Conservation (phyloP, 1,139 yeast species). For the Protomyces lactucae-debilis region DNA sequence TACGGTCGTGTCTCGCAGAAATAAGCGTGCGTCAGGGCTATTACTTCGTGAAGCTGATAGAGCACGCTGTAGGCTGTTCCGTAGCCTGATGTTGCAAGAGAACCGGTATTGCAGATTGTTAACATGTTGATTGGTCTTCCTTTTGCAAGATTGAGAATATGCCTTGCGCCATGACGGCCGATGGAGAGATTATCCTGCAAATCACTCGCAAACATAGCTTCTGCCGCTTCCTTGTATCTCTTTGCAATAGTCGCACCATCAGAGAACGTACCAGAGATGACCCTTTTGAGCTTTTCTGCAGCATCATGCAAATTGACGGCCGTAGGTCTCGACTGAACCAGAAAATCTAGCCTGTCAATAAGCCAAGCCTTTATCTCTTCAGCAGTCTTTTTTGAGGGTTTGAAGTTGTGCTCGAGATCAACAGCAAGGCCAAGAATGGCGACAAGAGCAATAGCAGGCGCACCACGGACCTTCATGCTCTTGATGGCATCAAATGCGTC, state of each 20-base stretch:
- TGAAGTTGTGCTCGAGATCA: slow-evolving; percentile 45
- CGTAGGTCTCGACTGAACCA: slow-evolving; percentile 82
- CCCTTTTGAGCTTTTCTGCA: slow-evolving; percentile 51
- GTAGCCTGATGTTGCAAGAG: slow-evolving; percentile 93
- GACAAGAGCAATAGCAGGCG: slow-evolving; percentile 96
- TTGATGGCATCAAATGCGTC: slow-evolving; percentile 81
- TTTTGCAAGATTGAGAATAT: slow-evolving; percentile 45
- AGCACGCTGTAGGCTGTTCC: slow-evolving; percentile 95
- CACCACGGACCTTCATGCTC: slow-evolving; percentile 93
- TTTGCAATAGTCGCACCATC: slow-evolving; percentile 40
- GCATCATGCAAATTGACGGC: slow-evolving; percentile 90
- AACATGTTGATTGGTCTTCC: slow-evolving; percentile 56
- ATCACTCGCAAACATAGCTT: slow-evolving; percentile 65
- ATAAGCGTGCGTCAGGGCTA: slow-evolving; percentile 62
- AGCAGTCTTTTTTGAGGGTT: slow-evolving; percentile 1
- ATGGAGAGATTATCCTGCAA: slow-evolving; percentile 67
- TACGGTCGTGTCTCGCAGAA: slow-evolving; percentile 95
- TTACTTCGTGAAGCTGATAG: slow-evolving; percentile 52
- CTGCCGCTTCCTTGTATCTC: slow-evolving; percentile 50
- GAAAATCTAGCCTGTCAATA: slow-evolving; percentile 51
- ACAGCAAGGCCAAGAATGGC: slow-evolving; percentile 81
- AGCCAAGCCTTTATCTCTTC: slow-evolving; percentile 34
- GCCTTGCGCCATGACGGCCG: slow-evolving; percentile 77
- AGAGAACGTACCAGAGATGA: slow-evolving; percentile 31
- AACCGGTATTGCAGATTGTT: slow-evolving; percentile 61